Evolutionary conservation across 768 basidiomycete genomes (phyloP).

Genomic region (Kwoniella dendrophila): DNA sequence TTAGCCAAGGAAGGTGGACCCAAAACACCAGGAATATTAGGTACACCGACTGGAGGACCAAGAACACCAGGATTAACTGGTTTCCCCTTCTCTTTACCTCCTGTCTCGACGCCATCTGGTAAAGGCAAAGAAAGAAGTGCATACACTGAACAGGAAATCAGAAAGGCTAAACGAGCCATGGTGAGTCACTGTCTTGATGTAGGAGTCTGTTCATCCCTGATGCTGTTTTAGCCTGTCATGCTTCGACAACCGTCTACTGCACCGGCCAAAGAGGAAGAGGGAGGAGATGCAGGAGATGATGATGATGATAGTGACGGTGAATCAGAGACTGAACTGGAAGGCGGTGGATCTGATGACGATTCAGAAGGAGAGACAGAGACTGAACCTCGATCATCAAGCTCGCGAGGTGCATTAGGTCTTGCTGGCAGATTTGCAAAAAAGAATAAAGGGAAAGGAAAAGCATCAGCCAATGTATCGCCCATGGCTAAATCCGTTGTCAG

Average conservation of each 20-base stretch:
- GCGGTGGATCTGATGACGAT: slow-evolving; percentile 34
- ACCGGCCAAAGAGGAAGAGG: slow-evolving; percentile 29
- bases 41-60: slow-evolving; percentile 18
- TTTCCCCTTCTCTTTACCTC: slow-evolving; percentile 34
- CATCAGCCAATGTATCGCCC: slow-evolving; percentile 22
- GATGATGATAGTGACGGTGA: slow-evolving; percentile 43
- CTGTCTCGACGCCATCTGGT: slow-evolving; percentile 8
- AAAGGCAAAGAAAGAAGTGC: slow-evolving; percentile 26
- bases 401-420: slow-evolving; percentile 30
- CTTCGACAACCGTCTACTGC: slow-evolving; percentile 49
- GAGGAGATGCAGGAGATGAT: slow-evolving; percentile 40
- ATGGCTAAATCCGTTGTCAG: slow-evolving; percentile 31
- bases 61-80: slow-evolving; percentile 41
- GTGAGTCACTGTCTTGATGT: slow-evolving; percentile 32
- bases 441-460: slow-evolving; percentile 31
- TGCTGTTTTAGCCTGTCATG: slow-evolving; percentile 51
- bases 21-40: slow-evolving; percentile 24
- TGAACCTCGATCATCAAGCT: slow-evolving; percentile 22
- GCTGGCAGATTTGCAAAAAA: slow-evolving; percentile 22
- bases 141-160: slow-evolving; percentile 42
- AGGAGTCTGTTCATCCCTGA: background rate
- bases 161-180: slow-evolving; percentile 52
- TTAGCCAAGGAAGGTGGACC: slow-evolving; percentile 32
- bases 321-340: slow-evolving; percentile 30
- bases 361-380: slow-evolving; percentile 46